A percentile compares a stretch with the other conserved stretches of the same genome.
These are phyloP conservation scores for Aspergillus hiratsukae DNA, from an alignment of 2,329 filamentous ascomycete genomes.

Conservation along the genomic window DNA sequence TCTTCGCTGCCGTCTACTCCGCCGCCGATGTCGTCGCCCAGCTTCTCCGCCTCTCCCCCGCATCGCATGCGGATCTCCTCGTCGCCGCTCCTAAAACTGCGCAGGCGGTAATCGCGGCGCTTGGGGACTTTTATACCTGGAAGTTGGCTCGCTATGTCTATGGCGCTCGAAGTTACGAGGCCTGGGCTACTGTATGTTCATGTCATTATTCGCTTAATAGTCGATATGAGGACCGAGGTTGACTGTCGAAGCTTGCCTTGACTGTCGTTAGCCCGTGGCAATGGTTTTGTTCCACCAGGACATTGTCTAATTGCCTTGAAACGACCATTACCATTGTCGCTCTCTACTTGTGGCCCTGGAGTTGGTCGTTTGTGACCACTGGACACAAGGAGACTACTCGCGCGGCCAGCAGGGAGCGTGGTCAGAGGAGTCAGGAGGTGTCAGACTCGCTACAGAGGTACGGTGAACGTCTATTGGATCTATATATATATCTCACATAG, in stretches of 20 bases:
- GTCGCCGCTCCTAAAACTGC: slow-evolving; percentile 67
- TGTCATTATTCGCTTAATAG: not conserved
- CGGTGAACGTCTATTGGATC: slow-evolving; percentile 5
- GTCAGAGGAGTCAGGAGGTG: slow-evolving; percentile 1
- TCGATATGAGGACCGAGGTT: slow-evolving; percentile 7
- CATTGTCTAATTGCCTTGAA: slow-evolving; percentile 91
- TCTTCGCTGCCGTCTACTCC: slow-evolving; percentile 76
- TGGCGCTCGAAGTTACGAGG: slow-evolving; percentile 56
- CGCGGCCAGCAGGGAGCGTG: slow-evolving; percentile 6
- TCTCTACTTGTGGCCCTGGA: slow-evolving; percentile 83
- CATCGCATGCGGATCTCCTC: slow-evolving; percentile 61
- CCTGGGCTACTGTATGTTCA: slow-evolving; percentile 62
- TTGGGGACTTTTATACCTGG: slow-evolving; percentile 85
- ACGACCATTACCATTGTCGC: slow-evolving; percentile 79
- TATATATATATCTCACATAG: not conserved
- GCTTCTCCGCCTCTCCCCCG: slow-evolving; percentile 50
- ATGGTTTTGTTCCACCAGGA: slow-evolving; percentile 90
- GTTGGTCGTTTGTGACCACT: slow-evolving; percentile 51
- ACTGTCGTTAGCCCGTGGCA: slow-evolving; percentile 82
- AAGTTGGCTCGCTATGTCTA: slow-evolving; percentile 71
- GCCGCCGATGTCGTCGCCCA: slow-evolving; percentile 54
- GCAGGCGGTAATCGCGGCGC: slow-evolving; percentile 73
- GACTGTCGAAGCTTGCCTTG: slow-evolving; percentile 58
- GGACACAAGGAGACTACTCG: slow-evolving; percentile 3
- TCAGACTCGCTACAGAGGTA: slow-evolving; percentile 24